Evolutionary conservation across 1,284 basidiomycete species (phyloP).

Genomic region (Microbotryomycetes sp.): DNA sequence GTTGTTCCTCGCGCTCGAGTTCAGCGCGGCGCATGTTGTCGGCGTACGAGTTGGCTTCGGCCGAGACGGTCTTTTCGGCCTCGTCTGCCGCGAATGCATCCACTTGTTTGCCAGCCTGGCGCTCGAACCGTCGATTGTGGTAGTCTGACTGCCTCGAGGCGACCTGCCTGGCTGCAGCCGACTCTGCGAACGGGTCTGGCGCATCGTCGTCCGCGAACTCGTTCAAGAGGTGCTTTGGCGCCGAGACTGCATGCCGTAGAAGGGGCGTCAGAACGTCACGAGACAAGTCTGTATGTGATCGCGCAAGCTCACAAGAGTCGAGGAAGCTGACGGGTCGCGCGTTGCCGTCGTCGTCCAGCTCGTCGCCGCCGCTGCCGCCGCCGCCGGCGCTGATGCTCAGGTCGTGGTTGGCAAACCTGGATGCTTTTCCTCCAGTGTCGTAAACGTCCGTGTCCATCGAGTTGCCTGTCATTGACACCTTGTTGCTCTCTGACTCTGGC

Average conservation of each 20-base stretch:
- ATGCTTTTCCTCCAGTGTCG: constrained; percentile 8
- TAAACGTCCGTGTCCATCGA: constrained; percentile 9
- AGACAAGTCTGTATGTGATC: too few species aligned
- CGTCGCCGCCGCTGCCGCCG: constrained; percentile 3
- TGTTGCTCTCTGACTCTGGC: constrained; percentile 6
- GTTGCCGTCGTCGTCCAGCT: constrained; percentile 16
- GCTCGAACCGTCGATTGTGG: constrained; percentile 82
- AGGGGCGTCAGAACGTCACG: background rate
- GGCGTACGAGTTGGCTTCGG: constrained; percentile 74
- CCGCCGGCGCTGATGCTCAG: constrained; percentile 3
- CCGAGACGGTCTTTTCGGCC: constrained; percentile 48
- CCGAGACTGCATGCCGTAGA: constrained; percentile 50
- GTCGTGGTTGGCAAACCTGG: constrained; percentile 20
- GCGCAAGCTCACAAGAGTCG: constrained; percentile 24
- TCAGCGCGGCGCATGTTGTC: constrained; percentile 90
- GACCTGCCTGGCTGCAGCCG: constrained; percentile 85
- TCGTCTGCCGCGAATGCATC: constrained; percentile 65
- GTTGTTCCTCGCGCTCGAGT: constrained; percentile 85
- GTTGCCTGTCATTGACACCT: constrained; percentile 1
- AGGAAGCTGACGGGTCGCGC: constrained; percentile 12
- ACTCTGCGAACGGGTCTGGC: constrained; percentile 91
- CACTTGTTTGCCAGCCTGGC: constrained; percentile 53
- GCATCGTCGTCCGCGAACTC: constrained; percentile 85
- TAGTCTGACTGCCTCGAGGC: constrained; percentile 91
- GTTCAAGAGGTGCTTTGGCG: constrained; percentile 85